These are phyloP conservation scores for Fragilaria crotonensis DNA, from an alignment of 108 stramenopile genomes.

Conservation along the genomic window DNA sequence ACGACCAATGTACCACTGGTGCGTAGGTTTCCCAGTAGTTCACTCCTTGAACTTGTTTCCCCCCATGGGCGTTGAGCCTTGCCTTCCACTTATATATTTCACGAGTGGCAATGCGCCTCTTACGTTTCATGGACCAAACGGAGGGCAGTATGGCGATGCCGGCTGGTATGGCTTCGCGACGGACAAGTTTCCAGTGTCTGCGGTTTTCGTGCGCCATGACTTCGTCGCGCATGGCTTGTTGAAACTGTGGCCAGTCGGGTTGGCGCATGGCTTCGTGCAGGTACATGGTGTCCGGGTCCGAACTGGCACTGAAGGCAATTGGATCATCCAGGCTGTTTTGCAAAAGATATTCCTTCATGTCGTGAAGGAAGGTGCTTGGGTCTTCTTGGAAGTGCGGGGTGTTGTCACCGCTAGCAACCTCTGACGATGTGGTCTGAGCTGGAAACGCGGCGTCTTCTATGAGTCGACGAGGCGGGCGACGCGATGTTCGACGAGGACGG, in stretches of 20 bases:
- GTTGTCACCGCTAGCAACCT: too few species aligned
- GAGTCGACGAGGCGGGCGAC: too few species aligned
- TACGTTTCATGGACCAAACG: slow-evolving; percentile 22
- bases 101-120: slow-evolving; percentile 13
- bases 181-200: neutral
- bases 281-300: slow-evolving; percentile 34
- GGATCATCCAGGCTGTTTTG: neutral
- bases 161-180: neutral
- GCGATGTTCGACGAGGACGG: too few species aligned
- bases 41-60: too few species aligned
- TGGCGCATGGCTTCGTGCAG: slow-evolving; percentile 21
- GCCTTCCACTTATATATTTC: slow-evolving; percentile 20
- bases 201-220: slow-evolving; percentile 7
- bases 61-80: slow-evolving; percentile 16
- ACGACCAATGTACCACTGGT: too few species aligned
- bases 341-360: neutral
- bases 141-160: slow-evolving; percentile 2
- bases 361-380: too few species aligned
- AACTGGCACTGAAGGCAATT: neutral
- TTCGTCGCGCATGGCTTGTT: slow-evolving; percentile 18
- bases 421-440: too few species aligned
- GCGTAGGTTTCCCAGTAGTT: too few species aligned
- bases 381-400: too few species aligned
- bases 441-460: too few species aligned
- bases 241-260: slow-evolving; percentile 18